Evolutionary conservation across 345 rosid species (phyloP).

Genomic region (Murraya paniculata): DNA sequence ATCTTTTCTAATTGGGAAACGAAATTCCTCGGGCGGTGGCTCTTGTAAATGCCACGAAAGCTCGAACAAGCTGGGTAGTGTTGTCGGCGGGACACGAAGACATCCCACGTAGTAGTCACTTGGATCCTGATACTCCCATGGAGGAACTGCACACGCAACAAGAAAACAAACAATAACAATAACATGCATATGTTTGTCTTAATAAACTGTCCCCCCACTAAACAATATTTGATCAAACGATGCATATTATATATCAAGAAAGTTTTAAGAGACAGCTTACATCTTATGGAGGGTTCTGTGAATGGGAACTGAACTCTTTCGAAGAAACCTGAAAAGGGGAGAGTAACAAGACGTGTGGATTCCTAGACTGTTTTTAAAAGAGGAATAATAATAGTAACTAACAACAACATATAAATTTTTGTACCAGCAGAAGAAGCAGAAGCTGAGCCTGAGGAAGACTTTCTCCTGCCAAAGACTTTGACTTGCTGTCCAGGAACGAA

Average conservation of each 20-base stretch:
- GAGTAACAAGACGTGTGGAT: constrained; percentile 6
- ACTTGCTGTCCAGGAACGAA: constrained; percentile 81
- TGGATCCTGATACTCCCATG: constrained; percentile 85
- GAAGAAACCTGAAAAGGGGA: constrained; percentile 33
- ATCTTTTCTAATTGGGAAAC: constrained; percentile 77
- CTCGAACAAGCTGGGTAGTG: constrained; percentile 69
- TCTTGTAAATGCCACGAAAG: constrained; percentile 85
- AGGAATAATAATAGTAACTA: constrained; percentile 8
- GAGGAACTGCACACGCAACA: constrained; percentile 38
- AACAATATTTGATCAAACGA: no score
- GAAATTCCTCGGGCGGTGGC: constrained; percentile 82
- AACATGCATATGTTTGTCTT: background rate
- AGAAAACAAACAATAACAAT: background rate
- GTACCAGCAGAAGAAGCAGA: constrained; percentile 57
- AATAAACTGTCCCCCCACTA: background rate
- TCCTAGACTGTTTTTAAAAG: constrained; percentile 18
- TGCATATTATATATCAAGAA: background rate
- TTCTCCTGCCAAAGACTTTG: constrained; percentile 87
- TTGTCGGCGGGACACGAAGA: constrained; percentile 53
- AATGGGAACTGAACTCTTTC: constrained; percentile 62
- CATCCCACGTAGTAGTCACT: constrained; percentile 71
- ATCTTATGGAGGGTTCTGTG: constrained; percentile 53
- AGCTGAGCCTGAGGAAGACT: constrained; percentile 43
- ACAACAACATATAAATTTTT: background rate
- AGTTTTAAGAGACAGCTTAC: constrained; percentile 29